A percentile compares a stretch with the other conserved stretches of the same genome.
Conservation (phyloP, 2,329 filamentous ascomycete genomes). For the Aureobasidium subglaciale region DNA sequence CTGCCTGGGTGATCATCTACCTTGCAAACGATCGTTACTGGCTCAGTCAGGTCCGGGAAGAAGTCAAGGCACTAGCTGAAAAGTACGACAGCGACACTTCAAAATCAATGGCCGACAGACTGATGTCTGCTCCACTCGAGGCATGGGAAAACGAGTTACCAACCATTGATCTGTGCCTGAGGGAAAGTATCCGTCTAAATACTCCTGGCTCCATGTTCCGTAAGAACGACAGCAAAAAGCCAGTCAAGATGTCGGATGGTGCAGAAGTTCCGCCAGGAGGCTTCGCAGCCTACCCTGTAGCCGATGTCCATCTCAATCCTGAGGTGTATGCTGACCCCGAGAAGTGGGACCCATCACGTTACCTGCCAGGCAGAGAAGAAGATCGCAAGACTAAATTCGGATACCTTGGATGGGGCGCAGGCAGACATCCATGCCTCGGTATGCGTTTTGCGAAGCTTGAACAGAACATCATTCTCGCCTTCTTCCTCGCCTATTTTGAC, state of each 20-base stretch:
- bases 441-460: constrained; percentile 48
- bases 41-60: constrained; percentile 37
- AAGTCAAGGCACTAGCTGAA: constrained; percentile 41
- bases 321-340: constrained; percentile 43
- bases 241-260: constrained; percentile 37
- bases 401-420: constrained; percentile 24
- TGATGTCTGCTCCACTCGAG: constrained; percentile 42
- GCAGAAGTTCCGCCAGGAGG: constrained; percentile 40
- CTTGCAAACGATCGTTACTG: constrained; percentile 42
- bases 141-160: constrained; percentile 53
- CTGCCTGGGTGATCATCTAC: constrained; percentile 47
- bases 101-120: constrained; percentile 30
- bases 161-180: constrained; percentile 44
- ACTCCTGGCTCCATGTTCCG: constrained; percentile 44
- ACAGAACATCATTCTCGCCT: constrained; percentile 43
- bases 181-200: constrained; percentile 48
- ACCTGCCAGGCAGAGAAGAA: constrained; percentile 41
- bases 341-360: constrained; percentile 46
- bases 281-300: constrained; percentile 41
- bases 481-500: constrained; percentile 45
- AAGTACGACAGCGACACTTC: constrained; percentile 35
- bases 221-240: constrained; percentile 42
- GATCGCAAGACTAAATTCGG: constrained; percentile 36
- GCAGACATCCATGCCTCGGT: constrained; percentile 38
- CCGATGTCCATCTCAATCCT: constrained; percentile 45